These are phyloP conservation scores for Juncus effusus DNA, from an alignment of 176 grass and related monocot genomes.

Conservation along the genomic window DNA sequence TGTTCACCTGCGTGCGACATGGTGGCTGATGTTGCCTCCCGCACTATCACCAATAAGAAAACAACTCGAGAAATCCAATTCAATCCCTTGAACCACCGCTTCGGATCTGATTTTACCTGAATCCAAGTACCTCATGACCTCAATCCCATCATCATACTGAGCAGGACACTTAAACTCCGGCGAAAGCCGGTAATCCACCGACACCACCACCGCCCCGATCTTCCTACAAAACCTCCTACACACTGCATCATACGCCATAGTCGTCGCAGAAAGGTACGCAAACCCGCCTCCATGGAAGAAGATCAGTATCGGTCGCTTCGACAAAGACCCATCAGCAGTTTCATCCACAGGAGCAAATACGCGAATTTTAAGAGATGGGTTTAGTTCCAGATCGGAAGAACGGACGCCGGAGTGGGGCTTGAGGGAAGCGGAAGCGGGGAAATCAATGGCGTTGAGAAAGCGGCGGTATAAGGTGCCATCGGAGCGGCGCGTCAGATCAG, in stretches of 20 bases:
- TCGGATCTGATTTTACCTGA: slow-evolving; percentile 21
- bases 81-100: slow-evolving; percentile 9
- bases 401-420: slow-evolving; percentile 34
- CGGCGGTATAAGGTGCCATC: slow-evolving; percentile 68
- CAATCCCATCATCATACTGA: slow-evolving; percentile 65
- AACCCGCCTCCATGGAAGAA: slow-evolving; percentile 96
- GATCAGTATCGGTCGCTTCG: slow-evolving; percentile 36
- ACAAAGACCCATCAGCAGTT: neutral
- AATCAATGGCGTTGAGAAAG: slow-evolving; percentile 29
- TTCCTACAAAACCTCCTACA: slow-evolving; percentile 63
- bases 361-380: slow-evolving; percentile 26
- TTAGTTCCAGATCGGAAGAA: slow-evolving; percentile 35
- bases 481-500: slow-evolving; percentile 43
- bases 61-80: slow-evolving; percentile 39
- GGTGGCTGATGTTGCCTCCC: slow-evolving; percentile 72
- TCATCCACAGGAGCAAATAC: slow-evolving; percentile 46
- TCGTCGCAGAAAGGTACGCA: slow-evolving; percentile 53
- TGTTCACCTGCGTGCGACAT: slow-evolving; percentile 49
- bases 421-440: slow-evolving; percentile 21
- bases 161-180: slow-evolving; percentile 66
- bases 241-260: slow-evolving; percentile 45
- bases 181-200: slow-evolving; percentile 78
- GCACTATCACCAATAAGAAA: slow-evolving; percentile 81
- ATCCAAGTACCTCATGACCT: slow-evolving; percentile 69
- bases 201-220: slow-evolving; percentile 37